These are phyloP conservation scores for Gossypium ekmanianum DNA, from an alignment of 345 rosid genomes.

Conservation along the genomic window DNA sequence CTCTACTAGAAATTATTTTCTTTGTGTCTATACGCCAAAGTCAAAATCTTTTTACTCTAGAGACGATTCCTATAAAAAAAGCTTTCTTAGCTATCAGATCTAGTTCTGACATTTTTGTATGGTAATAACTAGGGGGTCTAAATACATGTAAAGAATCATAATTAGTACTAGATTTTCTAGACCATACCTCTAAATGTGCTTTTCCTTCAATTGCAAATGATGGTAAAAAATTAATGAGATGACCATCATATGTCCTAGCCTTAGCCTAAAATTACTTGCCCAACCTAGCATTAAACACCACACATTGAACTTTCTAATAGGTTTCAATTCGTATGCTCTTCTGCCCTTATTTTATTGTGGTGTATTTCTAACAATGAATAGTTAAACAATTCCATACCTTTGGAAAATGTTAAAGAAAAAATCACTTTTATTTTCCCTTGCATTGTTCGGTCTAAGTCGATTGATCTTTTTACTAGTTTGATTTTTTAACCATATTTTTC, in stretches of 20 bases:
- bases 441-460: background rate
- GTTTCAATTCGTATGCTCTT: background rate
- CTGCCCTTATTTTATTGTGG: background rate
- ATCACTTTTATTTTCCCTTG: background rate
- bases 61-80: background rate
- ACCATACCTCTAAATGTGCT: background rate
- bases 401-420: background rate
- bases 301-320: background rate
- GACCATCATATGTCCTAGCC: background rate
- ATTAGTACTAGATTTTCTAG: background rate
- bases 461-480: background rate
- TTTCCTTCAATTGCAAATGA: background rate
- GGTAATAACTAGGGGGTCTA: background rate
- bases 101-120: background rate
- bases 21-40: background rate
- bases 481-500: background rate
- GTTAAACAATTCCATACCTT: background rate
- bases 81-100: background rate
- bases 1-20: background rate
- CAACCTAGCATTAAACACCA: background rate
- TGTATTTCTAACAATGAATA: too few relatives aligned
- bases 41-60: background rate
- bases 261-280: background rate
- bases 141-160: background rate
- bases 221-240: background rate